Evolutionary conservation across 306 rosid species (phyloP).

Genomic region (Sicyos edulis): DNA sequence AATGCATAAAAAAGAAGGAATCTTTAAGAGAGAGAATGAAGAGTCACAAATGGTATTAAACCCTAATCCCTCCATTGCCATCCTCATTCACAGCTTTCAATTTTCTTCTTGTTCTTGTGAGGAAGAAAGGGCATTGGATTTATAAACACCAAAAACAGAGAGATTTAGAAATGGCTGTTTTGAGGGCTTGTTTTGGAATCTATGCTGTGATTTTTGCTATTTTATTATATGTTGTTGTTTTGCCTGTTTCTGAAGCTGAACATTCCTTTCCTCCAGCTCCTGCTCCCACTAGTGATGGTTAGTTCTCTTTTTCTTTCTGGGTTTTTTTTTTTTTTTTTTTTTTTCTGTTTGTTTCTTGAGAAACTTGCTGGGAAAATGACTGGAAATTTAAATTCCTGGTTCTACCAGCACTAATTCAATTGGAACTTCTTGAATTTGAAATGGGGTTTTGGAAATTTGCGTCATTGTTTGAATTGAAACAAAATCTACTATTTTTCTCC

Average conservation of each 20-base stretch:
- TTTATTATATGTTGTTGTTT: slow-evolving; percentile 28
- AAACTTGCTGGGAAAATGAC: not conserved
- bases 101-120: not conserved
- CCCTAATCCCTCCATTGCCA: not conserved
- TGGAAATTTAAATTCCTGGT: not conserved
- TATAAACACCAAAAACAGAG: not conserved
- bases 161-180: slow-evolving; percentile 38
- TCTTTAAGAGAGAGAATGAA: slow-evolving; percentile 3
- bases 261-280: slow-evolving; percentile 39
- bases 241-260: slow-evolving; percentile 40
- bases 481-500: not conserved
- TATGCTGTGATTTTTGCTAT: slow-evolving; percentile 33
- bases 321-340: too few species aligned
- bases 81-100: not conserved
- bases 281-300: slow-evolving; percentile 60
- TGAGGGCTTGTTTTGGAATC: slow-evolving; percentile 36
- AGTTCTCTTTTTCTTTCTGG: not conserved
- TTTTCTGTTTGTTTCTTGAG: slow-evolving; percentile 12
- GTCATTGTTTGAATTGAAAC: not conserved
- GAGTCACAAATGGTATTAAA: slow-evolving; percentile 20
- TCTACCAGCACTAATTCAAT: not conserved
- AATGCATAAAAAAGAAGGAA: slow-evolving; percentile 4
- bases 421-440: not conserved
- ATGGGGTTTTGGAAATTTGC: not conserved
- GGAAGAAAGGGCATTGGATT: not conserved